These are phyloP conservation scores for Theileria sp. DNA, from an alignment of 169 alveolate species.

Conservation along the genomic window DNA sequence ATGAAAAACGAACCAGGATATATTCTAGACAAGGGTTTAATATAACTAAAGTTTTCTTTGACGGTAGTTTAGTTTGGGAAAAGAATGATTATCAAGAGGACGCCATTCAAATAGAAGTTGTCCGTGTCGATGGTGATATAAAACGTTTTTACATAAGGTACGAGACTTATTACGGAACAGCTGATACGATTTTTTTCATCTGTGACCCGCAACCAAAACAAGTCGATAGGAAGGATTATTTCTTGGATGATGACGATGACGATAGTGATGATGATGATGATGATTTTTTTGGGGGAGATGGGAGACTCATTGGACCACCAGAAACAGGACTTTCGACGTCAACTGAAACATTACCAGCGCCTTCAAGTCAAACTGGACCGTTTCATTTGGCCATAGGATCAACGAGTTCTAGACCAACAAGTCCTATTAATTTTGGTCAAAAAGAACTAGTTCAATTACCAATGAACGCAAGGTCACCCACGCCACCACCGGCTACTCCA, in stretches of 20 bases:
- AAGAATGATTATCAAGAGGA: background rate
- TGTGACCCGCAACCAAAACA: background rate
- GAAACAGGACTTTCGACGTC: background rate
- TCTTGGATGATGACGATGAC: background rate
- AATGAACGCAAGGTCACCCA: background rate
- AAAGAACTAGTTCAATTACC: background rate
- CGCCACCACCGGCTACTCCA: background rate
- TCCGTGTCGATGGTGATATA: background rate
- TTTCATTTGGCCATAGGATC: background rate
- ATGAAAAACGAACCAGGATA: background rate
- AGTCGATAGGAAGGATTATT: background rate
- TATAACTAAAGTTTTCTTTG: background rate
- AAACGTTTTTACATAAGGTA: background rate
- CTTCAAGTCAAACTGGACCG: background rate
- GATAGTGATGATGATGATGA: background rate
- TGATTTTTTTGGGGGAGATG: background rate
- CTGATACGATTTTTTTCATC: background rate
- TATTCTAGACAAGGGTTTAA: background rate
- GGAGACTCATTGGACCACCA: background rate
- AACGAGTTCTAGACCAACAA: background rate
- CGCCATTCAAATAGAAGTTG: background rate
- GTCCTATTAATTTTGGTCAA: background rate
- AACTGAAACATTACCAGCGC: background rate
- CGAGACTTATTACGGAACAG: constrained; percentile 8
- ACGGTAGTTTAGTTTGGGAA: background rate